Evolutionary conservation across 2,329 filamentous ascomycete genomes (phyloP), one percentile per base, ranked within the genome.

Genomic region (Fusarium drepaniforme): DNA sequence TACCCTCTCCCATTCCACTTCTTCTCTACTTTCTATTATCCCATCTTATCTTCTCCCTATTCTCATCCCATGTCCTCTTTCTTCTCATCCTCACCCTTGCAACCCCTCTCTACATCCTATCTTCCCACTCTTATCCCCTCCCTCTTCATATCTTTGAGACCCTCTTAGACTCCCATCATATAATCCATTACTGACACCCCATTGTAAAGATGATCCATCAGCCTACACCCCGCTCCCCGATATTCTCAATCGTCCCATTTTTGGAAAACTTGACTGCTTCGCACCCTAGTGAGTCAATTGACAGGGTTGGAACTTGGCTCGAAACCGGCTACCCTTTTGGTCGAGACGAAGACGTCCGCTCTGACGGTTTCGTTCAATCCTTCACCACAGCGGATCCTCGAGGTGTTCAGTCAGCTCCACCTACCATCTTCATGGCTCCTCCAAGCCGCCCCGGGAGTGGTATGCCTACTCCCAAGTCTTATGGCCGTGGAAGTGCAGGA

Each of bases 221-320:
- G 8, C 38, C 70, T 28, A 49, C 35, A 9, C 25, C 33, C 12
- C 11, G 3, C 2, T 40, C 58, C 9, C 44, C 25, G 11, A 23
- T 7, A 8, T 38, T 16, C 9, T 35, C 25, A 3, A 23, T 49
- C 8, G 56, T 49, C 49, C 53, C 65, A 1, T 49, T 70, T 63
- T 59, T 73, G 57, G 68, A 73, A 12, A 35, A 51, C 8, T 0
- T 51, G 5, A 18, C 64, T 40, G 30, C 53, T 40, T 60, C 53
- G 35, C 40, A 49, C 5, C 21, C 42, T 11, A 33, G n/a, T n/a
- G 21, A 60, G 18, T 33, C 33, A 15, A 15, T 69, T 15, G 42
- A 67, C 25, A 42, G 38, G 2, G 37, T 70, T 11, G 44, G 61
- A 21, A 46, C 23, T 49, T 73, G 70, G 70, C 71, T 73, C 6